phyloP scores from a whole-genome alignment of 352 stramenopile genomes.

The Globisporangium emineosum region DNA sequence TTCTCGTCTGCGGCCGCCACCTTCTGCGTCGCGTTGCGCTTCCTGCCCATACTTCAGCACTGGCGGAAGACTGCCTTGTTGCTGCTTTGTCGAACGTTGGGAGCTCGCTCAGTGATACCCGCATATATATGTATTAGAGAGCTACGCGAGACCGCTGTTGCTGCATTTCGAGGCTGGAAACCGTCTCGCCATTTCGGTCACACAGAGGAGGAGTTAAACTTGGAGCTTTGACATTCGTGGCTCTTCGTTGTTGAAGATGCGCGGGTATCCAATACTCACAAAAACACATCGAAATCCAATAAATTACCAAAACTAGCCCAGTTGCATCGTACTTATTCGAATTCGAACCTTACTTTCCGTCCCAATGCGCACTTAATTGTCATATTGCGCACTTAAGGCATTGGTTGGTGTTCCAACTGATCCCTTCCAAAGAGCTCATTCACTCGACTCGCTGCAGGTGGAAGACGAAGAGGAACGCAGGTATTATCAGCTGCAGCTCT shows the following conservation, averaged over 20 bases:
- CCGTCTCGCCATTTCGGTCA: not conserved
- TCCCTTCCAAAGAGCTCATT: not conserved
- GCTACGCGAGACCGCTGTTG: not conserved
- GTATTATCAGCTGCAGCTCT: constrained; percentile 4
- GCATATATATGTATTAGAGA: too few relatives aligned
- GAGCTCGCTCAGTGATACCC: not conserved
- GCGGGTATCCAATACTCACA: not conserved
- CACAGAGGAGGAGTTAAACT: constrained; percentile 1
- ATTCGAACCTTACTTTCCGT: not conserved
- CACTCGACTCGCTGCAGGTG: constrained; percentile 5
- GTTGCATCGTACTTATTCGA: not conserved
- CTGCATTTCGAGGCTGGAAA: not conserved
- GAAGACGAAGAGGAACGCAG: constrained; percentile 1
- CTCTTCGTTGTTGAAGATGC: not conserved
- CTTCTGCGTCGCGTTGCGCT: constrained; percentile 25
- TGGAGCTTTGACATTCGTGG: not conserved
- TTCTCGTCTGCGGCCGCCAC: constrained; percentile 18
- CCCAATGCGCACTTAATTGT: not conserved
- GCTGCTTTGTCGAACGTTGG: not conserved
- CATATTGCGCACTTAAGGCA: constrained; percentile 3
- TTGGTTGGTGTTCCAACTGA: constrained; percentile 6
- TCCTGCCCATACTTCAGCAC: constrained; percentile 31
- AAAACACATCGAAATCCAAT: too few relatives aligned
- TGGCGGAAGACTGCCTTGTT: not conserved
- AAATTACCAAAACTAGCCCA: not conserved